These are phyloP conservation scores for Elaeis guineensis DNA, from an alignment of 176 grass and related monocot genomes.

Conservation along the genomic window DNA sequence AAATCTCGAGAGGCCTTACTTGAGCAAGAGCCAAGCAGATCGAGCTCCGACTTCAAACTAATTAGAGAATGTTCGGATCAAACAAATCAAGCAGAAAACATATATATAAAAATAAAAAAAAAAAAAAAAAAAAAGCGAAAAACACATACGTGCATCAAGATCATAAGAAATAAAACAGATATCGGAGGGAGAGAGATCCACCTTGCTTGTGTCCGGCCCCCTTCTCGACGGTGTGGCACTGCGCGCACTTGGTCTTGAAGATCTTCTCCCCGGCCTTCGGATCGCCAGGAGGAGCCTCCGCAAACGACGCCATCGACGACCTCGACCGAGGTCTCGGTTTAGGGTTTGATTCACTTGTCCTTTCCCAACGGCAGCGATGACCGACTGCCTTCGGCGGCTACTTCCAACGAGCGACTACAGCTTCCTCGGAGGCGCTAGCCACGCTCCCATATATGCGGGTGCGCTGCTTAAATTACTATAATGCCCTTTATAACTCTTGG, in stretches of 20 bases:
- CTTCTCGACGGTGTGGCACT: constrained; percentile 86
- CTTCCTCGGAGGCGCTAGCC: no score
- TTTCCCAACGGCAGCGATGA: no score
- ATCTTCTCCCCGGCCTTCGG: constrained; percentile 67
- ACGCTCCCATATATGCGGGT: no score
- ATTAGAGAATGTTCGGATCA: not conserved
- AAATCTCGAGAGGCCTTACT: no score
- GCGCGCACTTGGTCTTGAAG: constrained; percentile 91
- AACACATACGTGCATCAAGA: not conserved
- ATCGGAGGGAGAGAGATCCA: constrained; percentile 1
- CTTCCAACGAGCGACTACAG: no score
- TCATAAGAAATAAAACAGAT: not conserved
- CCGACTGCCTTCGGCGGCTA: no score
- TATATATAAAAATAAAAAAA: not conserved
- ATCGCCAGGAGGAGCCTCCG: constrained; percentile 63
- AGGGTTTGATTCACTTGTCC: no score
- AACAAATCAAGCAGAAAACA: not conserved
- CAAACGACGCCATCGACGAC: constrained; percentile 61
- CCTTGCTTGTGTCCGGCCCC: constrained; percentile 92
- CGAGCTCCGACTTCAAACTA: not conserved
- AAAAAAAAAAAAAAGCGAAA: not conserved
- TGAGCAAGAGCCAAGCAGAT: not conserved
- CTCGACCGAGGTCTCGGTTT: no score
- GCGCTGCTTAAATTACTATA: no score
- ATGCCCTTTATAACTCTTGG: no score